Conservation (phyloP, 768 basidiomycete genomes). For the Mycena vulgaris region DNA sequence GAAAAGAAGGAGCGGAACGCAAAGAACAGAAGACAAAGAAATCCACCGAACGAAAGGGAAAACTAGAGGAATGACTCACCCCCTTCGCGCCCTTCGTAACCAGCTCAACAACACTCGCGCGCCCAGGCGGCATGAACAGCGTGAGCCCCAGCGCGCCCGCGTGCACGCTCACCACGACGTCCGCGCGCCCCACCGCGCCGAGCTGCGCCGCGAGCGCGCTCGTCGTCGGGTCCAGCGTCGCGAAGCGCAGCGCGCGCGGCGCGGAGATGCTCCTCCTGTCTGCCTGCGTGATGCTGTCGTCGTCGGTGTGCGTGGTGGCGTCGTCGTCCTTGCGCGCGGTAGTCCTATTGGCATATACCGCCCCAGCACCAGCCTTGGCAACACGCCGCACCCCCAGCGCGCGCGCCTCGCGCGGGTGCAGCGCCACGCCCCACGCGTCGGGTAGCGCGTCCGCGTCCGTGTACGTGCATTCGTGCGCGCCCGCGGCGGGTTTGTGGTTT, state of each 20-base stretch:
- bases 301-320: too few species aligned
- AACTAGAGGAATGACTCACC: slow-evolving; percentile 23
- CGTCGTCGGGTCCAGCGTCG: slow-evolving; percentile 39
- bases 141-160: slow-evolving; percentile 37
- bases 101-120: slow-evolving; percentile 38
- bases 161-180: slow-evolving; percentile 39
- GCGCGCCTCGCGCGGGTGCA: slow-evolving; percentile 33
- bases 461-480: slow-evolving; percentile 35
- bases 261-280: not conserved
- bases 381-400: slow-evolving; percentile 33
- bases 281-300: not conserved
- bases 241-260: slow-evolving; percentile 34
- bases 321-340: too few species aligned
- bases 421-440: slow-evolving; percentile 27
- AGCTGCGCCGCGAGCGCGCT: slow-evolving; percentile 35
- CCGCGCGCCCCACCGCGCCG: slow-evolving; percentile 35
- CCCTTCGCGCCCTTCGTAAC: slow-evolving; percentile 19
- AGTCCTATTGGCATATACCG: too few species aligned
- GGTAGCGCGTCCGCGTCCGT: slow-evolving; percentile 37
- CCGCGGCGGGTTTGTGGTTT: not conserved
- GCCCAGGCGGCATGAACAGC: slow-evolving; percentile 37
- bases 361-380: too few species aligned
- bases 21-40: not conserved
- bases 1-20: not conserved
- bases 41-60: not conserved